Percentiles rank a stretch among this genome's conserved stretches.
phyloP scores from a whole-genome alignment of 768 basidiomycete genomes.

The Naganishia randhawae region DNA sequence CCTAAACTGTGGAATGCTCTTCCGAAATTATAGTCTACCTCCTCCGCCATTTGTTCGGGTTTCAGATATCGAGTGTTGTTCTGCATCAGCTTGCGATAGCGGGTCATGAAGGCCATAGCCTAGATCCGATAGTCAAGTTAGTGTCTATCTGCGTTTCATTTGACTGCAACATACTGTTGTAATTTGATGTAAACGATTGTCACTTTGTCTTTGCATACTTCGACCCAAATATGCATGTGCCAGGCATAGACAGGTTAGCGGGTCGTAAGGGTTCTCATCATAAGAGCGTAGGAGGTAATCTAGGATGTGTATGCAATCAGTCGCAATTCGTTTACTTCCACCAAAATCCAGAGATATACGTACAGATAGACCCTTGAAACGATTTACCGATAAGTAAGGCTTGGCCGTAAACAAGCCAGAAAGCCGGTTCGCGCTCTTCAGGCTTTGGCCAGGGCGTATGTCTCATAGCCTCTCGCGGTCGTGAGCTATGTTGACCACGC shows the following conservation, averaged over 20 bases:
- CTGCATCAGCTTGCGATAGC: conserved; percentile 65
- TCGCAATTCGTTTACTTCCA: neutral
- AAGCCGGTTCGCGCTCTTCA: conserved; percentile 67
- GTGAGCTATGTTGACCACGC: neutral
- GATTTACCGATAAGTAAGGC: conserved; percentile 78
- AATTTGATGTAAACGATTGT: conserved; percentile 86
- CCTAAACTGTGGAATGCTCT: conserved; percentile 90
- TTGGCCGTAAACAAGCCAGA: conserved; percentile 73
- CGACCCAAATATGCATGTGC: conserved; percentile 82
- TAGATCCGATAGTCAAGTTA: conserved; percentile 42
- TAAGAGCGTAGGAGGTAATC: conserved; percentile 78
- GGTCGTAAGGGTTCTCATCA: conserved; percentile 76
- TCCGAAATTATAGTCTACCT: conserved; percentile 91
- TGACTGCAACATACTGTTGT: conserved; percentile 58
- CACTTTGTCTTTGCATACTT: conserved; percentile 87
- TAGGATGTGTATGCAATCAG: neutral
- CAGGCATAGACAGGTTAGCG: conserved; percentile 75
- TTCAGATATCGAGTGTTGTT: conserved; percentile 37
- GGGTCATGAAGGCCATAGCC: conserved; percentile 78
- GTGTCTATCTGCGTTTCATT: neutral
- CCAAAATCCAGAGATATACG: conserved; percentile 43
- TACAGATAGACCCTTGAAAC: conserved; percentile 86
- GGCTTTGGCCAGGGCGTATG: conserved; percentile 41
- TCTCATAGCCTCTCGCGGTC: neutral
- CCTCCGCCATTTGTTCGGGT: conserved; percentile 55